Conservation (phyloP, 2,329 filamentous ascomycete species). For the Cladosporium sp. region DNA sequence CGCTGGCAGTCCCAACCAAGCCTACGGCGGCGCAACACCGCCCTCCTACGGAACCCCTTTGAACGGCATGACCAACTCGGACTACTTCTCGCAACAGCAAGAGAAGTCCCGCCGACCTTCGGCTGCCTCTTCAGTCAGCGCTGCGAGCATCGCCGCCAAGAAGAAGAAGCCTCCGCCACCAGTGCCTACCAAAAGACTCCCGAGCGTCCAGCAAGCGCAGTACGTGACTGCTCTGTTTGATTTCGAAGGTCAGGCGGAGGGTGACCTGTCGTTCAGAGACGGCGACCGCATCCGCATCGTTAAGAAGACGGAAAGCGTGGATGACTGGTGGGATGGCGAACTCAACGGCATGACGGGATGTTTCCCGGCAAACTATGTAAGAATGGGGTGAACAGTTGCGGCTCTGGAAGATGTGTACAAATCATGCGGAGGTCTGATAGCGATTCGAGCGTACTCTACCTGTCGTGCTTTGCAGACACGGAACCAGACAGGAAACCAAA, state of each 20-base stretch:
- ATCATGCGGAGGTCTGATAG: neutral
- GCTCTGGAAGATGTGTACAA: neutral
- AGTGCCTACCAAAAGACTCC: slow-evolving; percentile 61
- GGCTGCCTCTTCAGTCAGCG: slow-evolving; percentile 35
- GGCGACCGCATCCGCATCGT: slow-evolving; percentile 76
- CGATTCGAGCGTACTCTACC: neutral
- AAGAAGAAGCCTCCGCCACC: slow-evolving; percentile 80
- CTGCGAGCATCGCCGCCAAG: slow-evolving; percentile 48
- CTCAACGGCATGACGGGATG: slow-evolving; percentile 65
- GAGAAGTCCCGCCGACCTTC: slow-evolving; percentile 27
- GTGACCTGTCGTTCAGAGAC: slow-evolving; percentile 73
- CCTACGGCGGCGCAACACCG: slow-evolving; percentile 33
- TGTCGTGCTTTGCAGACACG: neutral
- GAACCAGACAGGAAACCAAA: neutral
- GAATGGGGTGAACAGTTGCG: neutral
- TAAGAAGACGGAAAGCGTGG: slow-evolving; percentile 74
- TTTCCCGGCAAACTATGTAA: slow-evolving; percentile 78
- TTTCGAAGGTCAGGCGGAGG: slow-evolving; percentile 67
- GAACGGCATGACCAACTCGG: slow-evolving; percentile 32
- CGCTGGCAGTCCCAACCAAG: slow-evolving; percentile 18
- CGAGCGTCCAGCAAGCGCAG: slow-evolving; percentile 46
- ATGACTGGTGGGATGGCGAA: slow-evolving; percentile 90
- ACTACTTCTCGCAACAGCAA: slow-evolving; percentile 33
- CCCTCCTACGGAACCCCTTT: slow-evolving; percentile 33
- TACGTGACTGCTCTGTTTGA: slow-evolving; percentile 67